A percentile compares a stretch with the other conserved stretches of the same genome.
phyloP scores from a whole-genome alignment of 768 basidiomycete species.

The Leccinum boreale region DNA sequence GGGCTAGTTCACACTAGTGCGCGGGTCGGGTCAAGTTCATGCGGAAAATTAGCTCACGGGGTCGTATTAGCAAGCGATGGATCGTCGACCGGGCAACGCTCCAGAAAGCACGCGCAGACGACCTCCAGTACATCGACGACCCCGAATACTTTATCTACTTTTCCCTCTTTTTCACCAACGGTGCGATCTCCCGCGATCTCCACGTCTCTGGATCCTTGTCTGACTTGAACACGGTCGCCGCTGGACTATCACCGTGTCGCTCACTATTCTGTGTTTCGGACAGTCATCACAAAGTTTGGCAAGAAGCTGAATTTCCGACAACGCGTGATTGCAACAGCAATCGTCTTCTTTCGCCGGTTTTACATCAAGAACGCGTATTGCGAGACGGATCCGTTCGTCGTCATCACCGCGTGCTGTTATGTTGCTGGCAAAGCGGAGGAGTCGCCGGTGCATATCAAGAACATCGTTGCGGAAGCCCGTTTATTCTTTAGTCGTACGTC shows the following conservation, averaged over 20 bases:
- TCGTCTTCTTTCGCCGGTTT: constrained; percentile 94
- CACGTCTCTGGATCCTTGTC: neutral
- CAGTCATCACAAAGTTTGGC: constrained; percentile 85
- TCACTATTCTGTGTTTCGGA: neutral
- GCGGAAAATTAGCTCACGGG: constrained; percentile 13
- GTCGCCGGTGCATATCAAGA: constrained; percentile 92
- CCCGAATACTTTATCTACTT: constrained; percentile 78
- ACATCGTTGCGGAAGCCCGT: constrained; percentile 80
- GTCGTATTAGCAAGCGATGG: constrained; percentile 76
- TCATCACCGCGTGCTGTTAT: constrained; percentile 91
- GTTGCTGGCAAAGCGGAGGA: constrained; percentile 98
- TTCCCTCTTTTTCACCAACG: constrained; percentile 84
- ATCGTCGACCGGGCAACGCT: constrained; percentile 79
- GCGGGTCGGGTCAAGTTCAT: constrained; percentile 22
- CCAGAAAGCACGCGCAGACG: constrained; percentile 68
- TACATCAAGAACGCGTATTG: constrained; percentile 94
- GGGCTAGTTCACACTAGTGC: constrained; percentile 88
- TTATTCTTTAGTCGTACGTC: constrained; percentile 67
- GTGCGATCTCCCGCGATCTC: constrained; percentile 38
- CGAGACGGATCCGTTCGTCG: constrained; percentile 93
- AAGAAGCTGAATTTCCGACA: constrained; percentile 82
- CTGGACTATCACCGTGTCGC: neutral
- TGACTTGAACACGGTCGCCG: neutral
- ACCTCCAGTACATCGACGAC: constrained; percentile 75
- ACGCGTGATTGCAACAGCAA: constrained; percentile 90